Evolutionary conservation across 1,284 basidiomycete genomes (phyloP), one percentile per base, ranked within the genome.

Genomic region (Cyathus olla): DNA sequence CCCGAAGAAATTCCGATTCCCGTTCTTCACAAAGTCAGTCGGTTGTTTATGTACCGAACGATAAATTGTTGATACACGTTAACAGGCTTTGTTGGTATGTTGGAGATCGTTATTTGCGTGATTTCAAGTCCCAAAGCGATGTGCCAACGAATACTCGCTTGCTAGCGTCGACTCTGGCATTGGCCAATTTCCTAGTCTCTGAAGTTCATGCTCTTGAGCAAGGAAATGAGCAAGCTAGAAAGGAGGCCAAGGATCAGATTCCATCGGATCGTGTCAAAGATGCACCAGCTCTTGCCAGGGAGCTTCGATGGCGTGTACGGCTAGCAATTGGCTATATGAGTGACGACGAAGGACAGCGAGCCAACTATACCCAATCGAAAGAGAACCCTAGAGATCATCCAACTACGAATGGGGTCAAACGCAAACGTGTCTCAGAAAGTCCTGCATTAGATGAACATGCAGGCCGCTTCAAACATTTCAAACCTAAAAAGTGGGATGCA

Each of bases 1-100:
- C 0, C 96, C 97, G 0, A 95, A 94, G 76, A 96, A 96, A 74
- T 98, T 98, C 76, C 87, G 96, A 44, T 99, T 97, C 71, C 97
- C 97, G 0, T 83, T 90, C 72, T 95, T 97, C 71, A 83, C 90
- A 59, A 92, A 87, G 94, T 95, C 72, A 54, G 85, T 79, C 27
- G 10, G n/a, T n/a, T n/a, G 3, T 22, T 21, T 11, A 47, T n/a
- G 44, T 17, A 2, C 13, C 9, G 44, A 47, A 26, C 11, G 44
- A 47, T 47, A 47, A 47, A 26, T 47, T n/a, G 21, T 17, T 62
- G 49, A 61, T 24, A 19, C 19, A 17, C 50, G 13, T 57, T 21
- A 44, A 4, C 64, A 96, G 95, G 72, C 82, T 97, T 8, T 95
- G 93, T 69, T 97, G 95, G 95, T 96, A 96, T 71, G 94, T 93